phyloP scores from a whole-genome alignment of 2,329 filamentous ascomycete genomes.

The Penicillium sp. region DNA sequence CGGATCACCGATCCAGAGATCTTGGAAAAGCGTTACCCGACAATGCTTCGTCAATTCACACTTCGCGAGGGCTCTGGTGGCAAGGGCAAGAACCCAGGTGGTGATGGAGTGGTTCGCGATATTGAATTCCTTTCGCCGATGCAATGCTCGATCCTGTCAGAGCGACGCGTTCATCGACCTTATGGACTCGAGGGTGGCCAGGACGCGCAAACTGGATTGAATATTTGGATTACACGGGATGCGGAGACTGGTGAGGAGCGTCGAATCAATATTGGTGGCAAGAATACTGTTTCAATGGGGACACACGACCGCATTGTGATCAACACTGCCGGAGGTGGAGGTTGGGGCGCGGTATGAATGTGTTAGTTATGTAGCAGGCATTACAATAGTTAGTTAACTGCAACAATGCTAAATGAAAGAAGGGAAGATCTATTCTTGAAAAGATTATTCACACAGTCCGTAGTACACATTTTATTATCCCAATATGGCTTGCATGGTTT shows the following conservation, averaged over 20 bases:
- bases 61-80: conserved; percentile 64
- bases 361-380: not conserved
- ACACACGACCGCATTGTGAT: conserved; percentile 60
- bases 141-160: conserved; percentile 74
- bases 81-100: conserved; percentile 63
- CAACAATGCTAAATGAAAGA: no score
- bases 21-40: conserved; percentile 75
- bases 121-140: conserved; percentile 81
- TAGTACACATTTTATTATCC: no score
- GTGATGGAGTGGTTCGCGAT: conserved; percentile 73
- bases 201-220: conserved; percentile 73
- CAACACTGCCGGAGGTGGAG: conserved; percentile 54
- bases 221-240: conserved; percentile 79
- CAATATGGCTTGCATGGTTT: no score
- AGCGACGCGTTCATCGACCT: conserved; percentile 70
- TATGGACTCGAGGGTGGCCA: conserved; percentile 82
- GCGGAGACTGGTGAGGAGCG: conserved; percentile 52
- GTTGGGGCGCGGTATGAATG: conserved; percentile 31
- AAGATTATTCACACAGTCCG: no score
- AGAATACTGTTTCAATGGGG: conserved; percentile 60
- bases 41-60: conserved; percentile 68
- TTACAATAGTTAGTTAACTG: no score
- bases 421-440: no score
- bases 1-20: conserved; percentile 80
- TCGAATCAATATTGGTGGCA: conserved; percentile 58